Conservation (phyloP, 2,329 filamentous ascomycete species). For the Talaromyces amestolkiae region DNA sequence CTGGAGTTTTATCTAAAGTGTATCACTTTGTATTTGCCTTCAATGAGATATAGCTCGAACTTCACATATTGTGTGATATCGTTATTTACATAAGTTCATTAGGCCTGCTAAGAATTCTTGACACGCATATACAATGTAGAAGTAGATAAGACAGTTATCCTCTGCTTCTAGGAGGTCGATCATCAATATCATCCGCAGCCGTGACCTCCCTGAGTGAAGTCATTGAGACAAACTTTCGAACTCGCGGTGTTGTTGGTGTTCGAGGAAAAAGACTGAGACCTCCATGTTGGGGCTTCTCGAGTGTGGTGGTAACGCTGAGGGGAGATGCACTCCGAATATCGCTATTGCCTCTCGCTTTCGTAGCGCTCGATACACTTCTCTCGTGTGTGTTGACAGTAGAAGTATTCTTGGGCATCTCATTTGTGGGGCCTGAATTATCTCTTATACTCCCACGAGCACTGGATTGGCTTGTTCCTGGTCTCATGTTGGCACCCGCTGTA, state of each 20-base stretch:
- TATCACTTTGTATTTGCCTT: conserved; percentile 11
- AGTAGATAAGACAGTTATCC: background rate
- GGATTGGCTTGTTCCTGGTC: background rate
- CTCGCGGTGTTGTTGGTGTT: conserved; percentile 7
- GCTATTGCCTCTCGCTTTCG: background rate
- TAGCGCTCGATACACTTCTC: background rate
- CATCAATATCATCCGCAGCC: background rate
- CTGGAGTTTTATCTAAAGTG: conserved; percentile 11
- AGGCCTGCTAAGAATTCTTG: background rate
- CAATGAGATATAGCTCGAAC: background rate
- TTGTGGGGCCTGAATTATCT: background rate
- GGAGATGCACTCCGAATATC: background rate
- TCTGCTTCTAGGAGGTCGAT: conserved; percentile 2
- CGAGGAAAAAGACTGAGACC: conserved; percentile 13
- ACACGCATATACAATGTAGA: background rate
- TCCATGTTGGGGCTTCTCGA: conserved; percentile 3
- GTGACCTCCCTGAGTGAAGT: conserved; percentile 7
- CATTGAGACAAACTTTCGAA: conserved; percentile 12
- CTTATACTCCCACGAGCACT: background rate
- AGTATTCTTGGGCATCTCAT: background rate
- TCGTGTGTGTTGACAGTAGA: background rate
- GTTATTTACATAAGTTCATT: background rate
- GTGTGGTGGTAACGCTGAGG: background rate
- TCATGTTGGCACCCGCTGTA: background rate
- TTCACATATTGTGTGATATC: background rate